A percentile compares a stretch with the other conserved stretches of the same genome.
phyloP scores from a whole-genome alignment of 2,329 filamentous ascomycete species.

The Sporothrix luriei region DNA sequence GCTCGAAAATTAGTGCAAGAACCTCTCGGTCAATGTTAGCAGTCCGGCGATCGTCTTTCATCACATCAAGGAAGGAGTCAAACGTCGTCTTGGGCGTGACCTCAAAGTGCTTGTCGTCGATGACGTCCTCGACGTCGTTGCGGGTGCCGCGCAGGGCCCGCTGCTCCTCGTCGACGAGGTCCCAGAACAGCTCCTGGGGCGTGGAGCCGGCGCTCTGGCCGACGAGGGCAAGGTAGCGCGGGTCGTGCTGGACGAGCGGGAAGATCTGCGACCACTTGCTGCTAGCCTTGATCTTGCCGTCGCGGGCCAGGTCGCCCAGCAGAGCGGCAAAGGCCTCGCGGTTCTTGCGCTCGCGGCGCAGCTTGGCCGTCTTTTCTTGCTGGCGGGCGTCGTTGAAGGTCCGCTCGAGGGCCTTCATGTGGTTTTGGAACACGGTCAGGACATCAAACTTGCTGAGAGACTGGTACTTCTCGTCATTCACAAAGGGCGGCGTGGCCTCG shows the following conservation, averaged over 20 bases:
- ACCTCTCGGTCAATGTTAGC: constrained; percentile 81
- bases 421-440: constrained; percentile 88
- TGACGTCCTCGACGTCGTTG: constrained; percentile 82
- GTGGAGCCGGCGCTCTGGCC: constrained; percentile 77
- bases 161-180: constrained; percentile 91
- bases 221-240: constrained; percentile 79
- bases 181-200: constrained; percentile 93
- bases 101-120: constrained; percentile 91
- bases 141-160: constrained; percentile 76
- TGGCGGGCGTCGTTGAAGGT: constrained; percentile 89
- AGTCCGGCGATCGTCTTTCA: constrained; percentile 85
- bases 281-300: constrained; percentile 83
- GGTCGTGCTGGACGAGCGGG: constrained; percentile 74
- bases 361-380: constrained; percentile 78
- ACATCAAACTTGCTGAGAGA: constrained; percentile 85
- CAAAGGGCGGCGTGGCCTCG: constrained; percentile 73
- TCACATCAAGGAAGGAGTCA: constrained; percentile 80
- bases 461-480: constrained; percentile 72
- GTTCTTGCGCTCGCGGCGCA: constrained; percentile 80
- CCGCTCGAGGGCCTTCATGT: constrained; percentile 90
- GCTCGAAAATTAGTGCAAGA: constrained; percentile 79
- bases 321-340: constrained; percentile 79
- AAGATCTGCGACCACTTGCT: constrained; percentile 86
- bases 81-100: constrained; percentile 83
- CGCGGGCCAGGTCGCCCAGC: constrained; percentile 70